Base-by-base conservation (phyloP, 768 basidiomycete genomes). In the Serendipita vermifera region DNA sequence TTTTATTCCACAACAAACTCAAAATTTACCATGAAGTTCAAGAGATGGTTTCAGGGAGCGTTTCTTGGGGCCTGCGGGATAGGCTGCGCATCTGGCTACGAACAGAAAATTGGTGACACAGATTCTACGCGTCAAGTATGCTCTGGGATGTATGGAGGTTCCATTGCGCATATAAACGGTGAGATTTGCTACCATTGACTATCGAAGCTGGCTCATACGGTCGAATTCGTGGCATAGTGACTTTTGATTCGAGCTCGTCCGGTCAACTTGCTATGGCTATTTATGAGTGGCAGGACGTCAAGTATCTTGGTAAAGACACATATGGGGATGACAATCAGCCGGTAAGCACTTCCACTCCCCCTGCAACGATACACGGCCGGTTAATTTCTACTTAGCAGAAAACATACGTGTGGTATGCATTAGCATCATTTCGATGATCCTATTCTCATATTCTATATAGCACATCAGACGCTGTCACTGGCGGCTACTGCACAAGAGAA, bases 191-290 rank as follows among this genome's bases (percentile, higher is more conserved):
- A 61, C 38, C 58, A 31, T 54, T 36, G 57, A 22, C 43, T 20
- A 26, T 38, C 17, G 29, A 51, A 26, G 41, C 56, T 59, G 57
- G 38, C 63, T 68, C 61, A 67, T 58, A 46, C 40, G 43, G n/a
- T n/a, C n/a, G n/a, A n/a, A 22, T 57, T 29, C 35, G 27, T 15
- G 1, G 31, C 39, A 33, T 61, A 77, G 71, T 94, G 58, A 81
- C 82, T 3, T 98, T 97, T 71, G 81, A 87, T 62, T 66, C 73
- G 15, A 63, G 75, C 3, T 91, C 91, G 2, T 73, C 82, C 63
- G 94, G 94, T 33, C 87, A 94, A 69, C 73, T 96, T 17, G 89
- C 94, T 26, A 82, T 96, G 77, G 86, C 94, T 55, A 81, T 99
- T 22, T 99, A 97, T 64, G 94, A 98, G 70, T 99, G 93, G 93